These are phyloP conservation scores for Betula pendula DNA, from an alignment of 306 rosid genomes.

Conservation along the genomic window DNA sequence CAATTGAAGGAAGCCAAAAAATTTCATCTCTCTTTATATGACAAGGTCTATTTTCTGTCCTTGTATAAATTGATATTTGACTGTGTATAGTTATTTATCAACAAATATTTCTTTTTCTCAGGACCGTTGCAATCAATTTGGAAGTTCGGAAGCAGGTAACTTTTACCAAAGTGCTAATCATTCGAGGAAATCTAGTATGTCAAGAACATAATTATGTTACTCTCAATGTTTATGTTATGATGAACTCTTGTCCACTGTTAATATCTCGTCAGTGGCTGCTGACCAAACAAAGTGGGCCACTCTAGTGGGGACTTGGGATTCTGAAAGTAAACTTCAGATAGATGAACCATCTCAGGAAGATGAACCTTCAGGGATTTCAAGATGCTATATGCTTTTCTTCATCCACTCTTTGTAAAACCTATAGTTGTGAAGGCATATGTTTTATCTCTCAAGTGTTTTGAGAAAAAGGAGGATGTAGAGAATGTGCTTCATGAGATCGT, in stretches of 20 bases:
- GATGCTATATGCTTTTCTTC: not conserved
- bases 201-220: not conserved
- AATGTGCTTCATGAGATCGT: not conserved
- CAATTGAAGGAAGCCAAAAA: constrained; percentile 82
- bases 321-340: not conserved
- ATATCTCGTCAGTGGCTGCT: not conserved
- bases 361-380: not conserved
- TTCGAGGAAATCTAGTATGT: not conserved
- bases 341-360: not conserved
- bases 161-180: constrained; percentile 17
- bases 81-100: constrained; percentile 29
- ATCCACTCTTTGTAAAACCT: not conserved
- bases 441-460: not conserved
- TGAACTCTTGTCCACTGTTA: not conserved
- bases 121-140: constrained; percentile 38
- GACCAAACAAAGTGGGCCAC: not conserved
- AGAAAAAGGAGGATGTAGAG: not conserved
- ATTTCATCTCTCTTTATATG: constrained; percentile 81
- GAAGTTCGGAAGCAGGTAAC: constrained; percentile 43
- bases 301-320: not conserved
- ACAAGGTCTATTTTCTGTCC: constrained; percentile 58
- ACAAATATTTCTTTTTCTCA: constrained; percentile 32
- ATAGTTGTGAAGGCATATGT: not conserved
- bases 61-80: constrained; percentile 21
- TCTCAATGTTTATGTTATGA: constrained; percentile 3